Base-by-base conservation (phyloP, 495 filamentous ascomycete genomes). In the Aspergillus kassunensis region DNA sequence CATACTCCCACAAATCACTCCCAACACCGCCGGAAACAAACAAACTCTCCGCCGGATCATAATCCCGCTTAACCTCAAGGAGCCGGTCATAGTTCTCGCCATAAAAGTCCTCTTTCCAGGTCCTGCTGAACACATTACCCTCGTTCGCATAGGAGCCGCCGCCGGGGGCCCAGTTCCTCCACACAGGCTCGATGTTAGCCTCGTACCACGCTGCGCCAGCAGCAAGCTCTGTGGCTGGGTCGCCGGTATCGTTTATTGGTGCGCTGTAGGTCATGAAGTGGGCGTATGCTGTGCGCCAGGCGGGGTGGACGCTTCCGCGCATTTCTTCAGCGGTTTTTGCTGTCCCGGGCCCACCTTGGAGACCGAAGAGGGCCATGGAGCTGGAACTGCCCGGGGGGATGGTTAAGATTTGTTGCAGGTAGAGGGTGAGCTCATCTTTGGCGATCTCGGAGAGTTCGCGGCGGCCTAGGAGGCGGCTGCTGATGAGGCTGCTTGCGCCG, bases 71-170 rank as follows among this genome's bases (percentile, higher is more conserved):
- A 21, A 82, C 61, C 19, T 56, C 40, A 9, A 74, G 48, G 30
- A 84, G 60, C 16, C 65, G 55, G 2, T 59, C 64, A 59, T 84
- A 85, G 13, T 79, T 65, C 6, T 23, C 42, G 0, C 82, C 84
- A 49, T 75, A 88, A 62, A 83, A 87, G 2, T 76, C 76, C 42
- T 73, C 63, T 31, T 82, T 80, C 66, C 77, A 86, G 19, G 81
- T 62, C 2, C 74, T 75, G 13, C 21, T 29, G 23, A 44, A 29
- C 12, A 44, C 24, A 44, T 29, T 44, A 3, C 24, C 41, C 41
- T 44, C 41, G 16, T 44, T 44, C 23, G 21, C 23, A 44, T 44
- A 44, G 13, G 20, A 27, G 21, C 41, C 41, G 11, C 41, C 41
- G 8, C 23, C 41, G 4, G 63, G 61, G 4, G 63, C 53, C 64